Conservation (phyloP, 257 asterid species). For the Fraxinus cuspidata region DNA sequence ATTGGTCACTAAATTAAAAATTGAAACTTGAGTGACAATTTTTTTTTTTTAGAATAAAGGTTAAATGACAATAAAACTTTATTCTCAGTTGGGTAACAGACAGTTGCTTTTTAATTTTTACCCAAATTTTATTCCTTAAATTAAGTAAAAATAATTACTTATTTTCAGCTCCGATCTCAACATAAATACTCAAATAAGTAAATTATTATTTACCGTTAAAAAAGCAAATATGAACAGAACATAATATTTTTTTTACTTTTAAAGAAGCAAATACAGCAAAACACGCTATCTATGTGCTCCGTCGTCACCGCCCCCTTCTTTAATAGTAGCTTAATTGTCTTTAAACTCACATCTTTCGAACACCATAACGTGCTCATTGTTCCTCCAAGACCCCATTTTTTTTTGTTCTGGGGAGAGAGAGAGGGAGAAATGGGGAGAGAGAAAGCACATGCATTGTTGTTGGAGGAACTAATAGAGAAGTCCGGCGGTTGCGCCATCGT, state of each 20-base stretch:
- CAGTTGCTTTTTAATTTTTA: no score
- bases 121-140: no score
- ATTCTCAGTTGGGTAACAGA: neutral
- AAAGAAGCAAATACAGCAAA: neutral
- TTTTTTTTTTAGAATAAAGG: no score
- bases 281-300: neutral
- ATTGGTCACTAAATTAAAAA: no score
- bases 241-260: neutral
- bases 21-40: no score
- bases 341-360: constrained; percentile 14
- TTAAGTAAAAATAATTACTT: no score
- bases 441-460: constrained; percentile 27
- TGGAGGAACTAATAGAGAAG: constrained; percentile 49
- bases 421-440: constrained; percentile 40
- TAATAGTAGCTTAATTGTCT: no score
- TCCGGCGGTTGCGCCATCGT: constrained; percentile 85
- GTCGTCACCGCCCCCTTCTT: constrained; percentile 9
- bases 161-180: neutral
- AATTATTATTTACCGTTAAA: neutral
- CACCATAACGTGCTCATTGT: constrained; percentile 23
- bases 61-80: no score
- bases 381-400: neutral
- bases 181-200: no score
- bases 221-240: neutral
- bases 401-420: neutral